phyloP scores from a whole-genome alignment of 805 yeast species.

The Starmerella ratchasimensis region DNA sequence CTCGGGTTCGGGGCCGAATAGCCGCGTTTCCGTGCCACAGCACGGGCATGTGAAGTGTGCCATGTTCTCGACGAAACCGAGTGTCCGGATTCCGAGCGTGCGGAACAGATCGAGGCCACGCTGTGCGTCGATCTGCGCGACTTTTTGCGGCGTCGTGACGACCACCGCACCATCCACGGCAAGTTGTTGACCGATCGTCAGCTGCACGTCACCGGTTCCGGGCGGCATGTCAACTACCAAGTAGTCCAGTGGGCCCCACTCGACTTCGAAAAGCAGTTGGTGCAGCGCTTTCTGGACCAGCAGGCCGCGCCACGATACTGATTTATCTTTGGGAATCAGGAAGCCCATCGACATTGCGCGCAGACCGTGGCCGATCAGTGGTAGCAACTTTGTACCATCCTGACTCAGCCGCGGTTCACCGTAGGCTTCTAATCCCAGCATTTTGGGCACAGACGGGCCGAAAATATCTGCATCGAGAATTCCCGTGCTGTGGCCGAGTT shows the following conservation, averaged over 20 bases:
- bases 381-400: constrained; percentile 41
- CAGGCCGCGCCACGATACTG: constrained; percentile 73
- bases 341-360: constrained; percentile 87
- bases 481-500: constrained; percentile 46
- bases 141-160: constrained; percentile 77
- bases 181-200: constrained; percentile 69
- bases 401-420: constrained; percentile 53
- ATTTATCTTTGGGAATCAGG: constrained; percentile 47
- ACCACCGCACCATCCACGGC: constrained; percentile 65
- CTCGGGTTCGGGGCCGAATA: constrained; percentile 60
- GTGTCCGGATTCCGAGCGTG: constrained; percentile 54
- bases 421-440: constrained; percentile 37
- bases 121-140: constrained; percentile 65
- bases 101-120: constrained; percentile 70
- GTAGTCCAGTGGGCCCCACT: constrained; percentile 50
- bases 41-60: constrained; percentile 62
- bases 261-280: constrained; percentile 69
- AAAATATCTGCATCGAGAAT: constrained; percentile 68
- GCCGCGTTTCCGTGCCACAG: constrained; percentile 57
- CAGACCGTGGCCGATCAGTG: constrained; percentile 59
- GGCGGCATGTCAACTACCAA: constrained; percentile 79
- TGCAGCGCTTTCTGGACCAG: constrained; percentile 80
- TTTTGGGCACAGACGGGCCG: constrained; percentile 71
- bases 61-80: constrained; percentile 77
- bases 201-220: constrained; percentile 80